A percentile compares a stretch with the other conserved stretches of the same genome.
These are phyloP conservation scores for Solioccasus polychromus DNA, from an alignment of 768 basidiomycete species.

Conservation along the genomic window DNA sequence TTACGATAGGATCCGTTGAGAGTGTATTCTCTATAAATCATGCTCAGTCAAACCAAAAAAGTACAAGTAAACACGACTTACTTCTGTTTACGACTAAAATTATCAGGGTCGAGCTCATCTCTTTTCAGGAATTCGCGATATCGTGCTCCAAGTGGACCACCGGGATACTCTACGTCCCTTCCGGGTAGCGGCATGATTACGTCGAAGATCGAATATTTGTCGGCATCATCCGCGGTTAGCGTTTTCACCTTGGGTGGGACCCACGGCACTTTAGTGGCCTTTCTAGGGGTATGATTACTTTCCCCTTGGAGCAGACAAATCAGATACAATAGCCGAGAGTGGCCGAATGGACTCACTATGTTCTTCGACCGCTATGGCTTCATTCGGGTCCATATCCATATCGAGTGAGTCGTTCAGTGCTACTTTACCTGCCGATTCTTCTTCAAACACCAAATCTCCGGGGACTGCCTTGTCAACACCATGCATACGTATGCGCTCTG, in stretches of 20 bases:
- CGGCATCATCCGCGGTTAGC: slow-evolving; percentile 71
- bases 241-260: slow-evolving; percentile 71
- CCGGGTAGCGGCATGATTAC: slow-evolving; percentile 98
- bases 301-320: slow-evolving; percentile 20
- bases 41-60: slow-evolving; percentile 4
- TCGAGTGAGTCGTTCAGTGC: slow-evolving; percentile 29
- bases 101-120: slow-evolving; percentile 89
- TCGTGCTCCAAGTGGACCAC: slow-evolving; percentile 79
- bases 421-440: slow-evolving; percentile 23
- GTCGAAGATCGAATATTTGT: slow-evolving; percentile 87
- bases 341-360: slow-evolving; percentile 24
- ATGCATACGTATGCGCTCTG: slow-evolving; percentile 81
- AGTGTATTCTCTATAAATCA: slow-evolving; percentile 72
- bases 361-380: slow-evolving; percentile 34
- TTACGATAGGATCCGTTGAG: slow-evolving; percentile 92
- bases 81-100: slow-evolving; percentile 90
- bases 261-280: slow-evolving; percentile 42
- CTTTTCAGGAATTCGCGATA: slow-evolving; percentile 77
- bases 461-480: slow-evolving; percentile 72
- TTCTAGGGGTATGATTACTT: slow-evolving; percentile 16
- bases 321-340: slow-evolving; percentile 3
- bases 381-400: slow-evolving; percentile 26
- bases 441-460: slow-evolving; percentile 89
- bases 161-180: slow-evolving; percentile 90
- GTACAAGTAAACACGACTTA: slow-evolving; percentile 33